These are phyloP conservation scores for Lipomyces chichibuensis DNA, from an alignment of 805 yeast species.

Conservation along the genomic window DNA sequence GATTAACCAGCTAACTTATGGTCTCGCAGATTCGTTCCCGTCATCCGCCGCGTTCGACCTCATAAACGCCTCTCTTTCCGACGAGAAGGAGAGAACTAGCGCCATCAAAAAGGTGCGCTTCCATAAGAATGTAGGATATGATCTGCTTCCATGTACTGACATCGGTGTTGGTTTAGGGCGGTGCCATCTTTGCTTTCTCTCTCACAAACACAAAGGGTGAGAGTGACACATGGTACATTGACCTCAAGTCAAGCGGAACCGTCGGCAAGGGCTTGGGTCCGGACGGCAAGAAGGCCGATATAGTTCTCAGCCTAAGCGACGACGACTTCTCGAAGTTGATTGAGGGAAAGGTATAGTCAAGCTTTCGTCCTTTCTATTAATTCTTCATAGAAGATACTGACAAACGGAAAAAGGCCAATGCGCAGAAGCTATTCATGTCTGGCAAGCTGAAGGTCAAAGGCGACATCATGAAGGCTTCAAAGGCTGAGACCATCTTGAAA, in stretches of 20 bases:
- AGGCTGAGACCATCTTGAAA: conserved; percentile 36
- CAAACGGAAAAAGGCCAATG: conserved; percentile 52
- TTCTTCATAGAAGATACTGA: not conserved
- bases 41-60: conserved; percentile 47
- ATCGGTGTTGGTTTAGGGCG: conserved; percentile 47
- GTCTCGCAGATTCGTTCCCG: conserved; percentile 41
- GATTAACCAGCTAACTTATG: not conserved
- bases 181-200: conserved; percentile 66
- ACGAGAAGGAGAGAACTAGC: conserved; percentile 42
- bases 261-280: conserved; percentile 50
- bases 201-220: conserved; percentile 64
- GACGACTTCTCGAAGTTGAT: conserved; percentile 71
- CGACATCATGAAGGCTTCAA: conserved; percentile 86
- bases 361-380: not conserved
- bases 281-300: conserved; percentile 56
- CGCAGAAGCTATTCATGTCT: conserved; percentile 80
- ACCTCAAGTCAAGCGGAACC: conserved; percentile 63
- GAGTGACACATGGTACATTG: conserved; percentile 66
- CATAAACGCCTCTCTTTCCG: conserved; percentile 43
- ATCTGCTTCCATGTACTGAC: not conserved
- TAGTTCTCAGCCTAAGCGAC: conserved; percentile 66
- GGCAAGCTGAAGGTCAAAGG: conserved; percentile 88
- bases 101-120: conserved; percentile 42
- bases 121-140: not conserved
- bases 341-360: conserved; percentile 57